A percentile compares a stretch with the other conserved stretches of the same genome.
These are phyloP conservation scores for Sclerotinia spermophila DNA, from an alignment of 2,329 filamentous ascomycete species.

Conservation along the genomic window DNA sequence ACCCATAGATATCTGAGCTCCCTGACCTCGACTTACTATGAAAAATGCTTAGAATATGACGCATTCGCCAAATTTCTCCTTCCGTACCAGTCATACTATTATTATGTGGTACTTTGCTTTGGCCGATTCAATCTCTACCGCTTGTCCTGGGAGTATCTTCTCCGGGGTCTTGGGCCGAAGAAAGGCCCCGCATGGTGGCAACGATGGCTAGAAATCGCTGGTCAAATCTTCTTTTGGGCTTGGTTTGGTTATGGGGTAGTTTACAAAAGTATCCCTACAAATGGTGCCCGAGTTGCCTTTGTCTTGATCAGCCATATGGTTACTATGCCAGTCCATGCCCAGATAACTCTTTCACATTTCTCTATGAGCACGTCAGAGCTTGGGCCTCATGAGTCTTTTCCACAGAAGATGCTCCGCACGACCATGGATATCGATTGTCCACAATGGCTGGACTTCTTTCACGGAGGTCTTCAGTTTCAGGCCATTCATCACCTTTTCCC, in stretches of 20 bases:
- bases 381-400: conserved; percentile 79
- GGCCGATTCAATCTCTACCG: conserved; percentile 86
- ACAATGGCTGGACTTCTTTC: conserved; percentile 82
- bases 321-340: conserved; percentile 78
- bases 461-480: conserved; percentile 86
- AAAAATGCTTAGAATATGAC: conserved; percentile 75
- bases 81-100: conserved; percentile 74
- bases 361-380: conserved; percentile 89
- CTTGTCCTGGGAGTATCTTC: conserved; percentile 74
- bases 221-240: conserved; percentile 77
- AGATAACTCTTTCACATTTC: conserved; percentile 90
- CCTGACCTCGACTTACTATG: conserved; percentile 78
- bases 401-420: conserved; percentile 85
- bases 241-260: conserved; percentile 84
- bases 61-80: conserved; percentile 66
- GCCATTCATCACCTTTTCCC: conserved; percentile 84
- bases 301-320: conserved; percentile 77
- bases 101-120: conserved; percentile 76
- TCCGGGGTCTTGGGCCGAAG: conserved; percentile 65
- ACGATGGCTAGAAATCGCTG: conserved; percentile 71
- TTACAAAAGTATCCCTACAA: conserved; percentile 68
- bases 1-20: conserved; percentile 74
- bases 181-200: conserved; percentile 82
- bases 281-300: conserved; percentile 67
- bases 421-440: conserved; percentile 94